Evolutionary conservation across 192 early-diverging fungal genomes (phyloP).

Genomic region (Linnemannia exigua): DNA sequence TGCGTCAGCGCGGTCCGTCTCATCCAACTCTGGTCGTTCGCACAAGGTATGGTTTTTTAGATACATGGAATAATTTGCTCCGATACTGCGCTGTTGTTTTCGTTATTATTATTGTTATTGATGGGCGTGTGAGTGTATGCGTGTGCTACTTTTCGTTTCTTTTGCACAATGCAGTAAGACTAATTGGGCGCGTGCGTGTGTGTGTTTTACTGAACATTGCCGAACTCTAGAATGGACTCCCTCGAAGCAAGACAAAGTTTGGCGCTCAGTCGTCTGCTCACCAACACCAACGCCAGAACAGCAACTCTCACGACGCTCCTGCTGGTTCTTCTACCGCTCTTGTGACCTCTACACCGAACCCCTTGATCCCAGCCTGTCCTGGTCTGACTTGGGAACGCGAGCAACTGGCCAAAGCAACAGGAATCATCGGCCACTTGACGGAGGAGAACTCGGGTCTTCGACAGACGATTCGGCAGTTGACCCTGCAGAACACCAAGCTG

Average conservation of each 20-base stretch:
- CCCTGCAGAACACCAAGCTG: conserved; percentile 35
- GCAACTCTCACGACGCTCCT: not conserved
- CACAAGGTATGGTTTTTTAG: not conserved
- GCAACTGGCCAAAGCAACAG: conserved; percentile 38
- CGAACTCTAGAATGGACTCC: not conserved
- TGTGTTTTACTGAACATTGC: not conserved
- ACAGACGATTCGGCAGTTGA: conserved; percentile 46
- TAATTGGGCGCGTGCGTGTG: not conserved
- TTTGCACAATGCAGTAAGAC: not conserved
- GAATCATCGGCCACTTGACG: conserved; percentile 48
- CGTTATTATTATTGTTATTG: not conserved
- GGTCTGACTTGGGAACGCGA: conserved; percentile 53
- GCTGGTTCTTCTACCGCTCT: not conserved
- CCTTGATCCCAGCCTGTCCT: conserved; percentile 24
- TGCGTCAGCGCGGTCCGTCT: not conserved
- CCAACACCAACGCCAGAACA: not conserved
- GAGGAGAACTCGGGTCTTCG: conserved; percentile 50
- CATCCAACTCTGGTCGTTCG: not conserved
- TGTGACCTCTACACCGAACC: not conserved
- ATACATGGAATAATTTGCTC: not conserved
- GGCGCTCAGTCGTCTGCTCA: not conserved
- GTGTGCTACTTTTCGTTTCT: not conserved
- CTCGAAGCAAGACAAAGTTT: conserved; percentile 4
- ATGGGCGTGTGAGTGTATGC: not conserved
- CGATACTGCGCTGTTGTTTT: conserved; percentile 3